Evolutionary conservation across 371 early-diverging fungal species (phyloP).

Genomic region (Mucor velutinosus): DNA sequence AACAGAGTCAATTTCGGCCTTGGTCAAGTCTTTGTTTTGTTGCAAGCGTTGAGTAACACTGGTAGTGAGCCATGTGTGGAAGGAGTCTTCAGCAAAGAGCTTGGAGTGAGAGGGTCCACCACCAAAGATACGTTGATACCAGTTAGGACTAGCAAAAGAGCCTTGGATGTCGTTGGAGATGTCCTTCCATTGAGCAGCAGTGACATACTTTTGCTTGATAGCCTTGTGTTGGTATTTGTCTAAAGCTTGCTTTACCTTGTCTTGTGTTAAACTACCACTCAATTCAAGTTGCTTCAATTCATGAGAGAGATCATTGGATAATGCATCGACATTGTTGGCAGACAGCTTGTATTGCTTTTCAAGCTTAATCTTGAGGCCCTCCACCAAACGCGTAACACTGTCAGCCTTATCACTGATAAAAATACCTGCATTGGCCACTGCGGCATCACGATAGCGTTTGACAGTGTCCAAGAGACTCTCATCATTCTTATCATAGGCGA

Average conservation of each 20-base stretch:
- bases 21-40: conserved; percentile 32
- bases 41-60: conserved; percentile 31
- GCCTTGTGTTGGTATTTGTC: conserved; percentile 31
- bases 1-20: conserved; percentile 30
- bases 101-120: conserved; percentile 6
- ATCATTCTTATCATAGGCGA: conserved; percentile 37
- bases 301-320: conserved; percentile 33
- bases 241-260: conserved; percentile 31
- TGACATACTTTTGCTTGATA: conserved; percentile 32
- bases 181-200: conserved; percentile 40
- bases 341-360: conserved; percentile 32
- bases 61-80: conserved; percentile 35
- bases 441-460: conserved; percentile 40
- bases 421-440: conserved; percentile 27
- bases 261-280: conserved; percentile 38
- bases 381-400: conserved; percentile 33
- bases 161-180: conserved; percentile 31
- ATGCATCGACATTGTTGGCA: conserved; percentile 21
- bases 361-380: conserved; percentile 37
- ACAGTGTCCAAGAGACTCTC: conserved; percentile 29
- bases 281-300: conserved; percentile 38
- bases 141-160: conserved; percentile 30
- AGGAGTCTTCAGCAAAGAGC: conserved; percentile 21
- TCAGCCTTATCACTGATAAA: conserved; percentile 29
- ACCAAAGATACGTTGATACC: conserved; percentile 34